phyloP scores from a whole-genome alignment of 2,329 filamentous ascomycete species.

The Diplodia seriata region DNA sequence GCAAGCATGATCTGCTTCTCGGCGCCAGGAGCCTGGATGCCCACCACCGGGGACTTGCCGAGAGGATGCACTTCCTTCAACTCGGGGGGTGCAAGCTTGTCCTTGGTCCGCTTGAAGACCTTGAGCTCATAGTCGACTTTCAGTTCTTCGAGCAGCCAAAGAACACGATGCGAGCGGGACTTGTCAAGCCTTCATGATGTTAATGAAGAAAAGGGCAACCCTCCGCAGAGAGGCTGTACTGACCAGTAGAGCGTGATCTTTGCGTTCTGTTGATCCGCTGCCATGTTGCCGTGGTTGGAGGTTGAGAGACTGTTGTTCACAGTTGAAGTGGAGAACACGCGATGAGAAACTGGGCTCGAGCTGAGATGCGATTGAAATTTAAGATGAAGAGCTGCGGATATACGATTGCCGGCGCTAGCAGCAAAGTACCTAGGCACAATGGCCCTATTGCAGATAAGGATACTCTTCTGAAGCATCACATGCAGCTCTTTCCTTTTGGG shows the following conservation, averaged over 20 bases:
- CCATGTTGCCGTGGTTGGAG: constrained; percentile 32
- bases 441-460: constrained; percentile 8
- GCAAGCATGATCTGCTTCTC: constrained; percentile 69
- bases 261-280: constrained; percentile 39
- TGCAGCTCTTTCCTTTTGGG: constrained; percentile 4
- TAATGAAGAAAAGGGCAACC: neutral
- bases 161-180: constrained; percentile 80
- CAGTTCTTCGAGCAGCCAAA: constrained; percentile 87
- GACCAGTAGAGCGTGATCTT: constrained; percentile 49
- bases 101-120: constrained; percentile 72
- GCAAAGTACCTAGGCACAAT: constrained; percentile 24
- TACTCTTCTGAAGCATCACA: constrained; percentile 10
- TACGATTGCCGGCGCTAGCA: constrained; percentile 27
- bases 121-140: constrained; percentile 80
- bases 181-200: constrained; percentile 73
- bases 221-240: constrained; percentile 6
- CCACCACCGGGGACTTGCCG: constrained; percentile 84
- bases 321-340: neutral
- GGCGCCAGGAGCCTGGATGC: constrained; percentile 60
- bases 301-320: neutral
- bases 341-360: neutral
- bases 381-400: constrained; percentile 21
- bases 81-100: constrained; percentile 75
- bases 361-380: constrained; percentile 11
- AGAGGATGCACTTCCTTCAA: constrained; percentile 81